Evolutionary conservation across 176 grass and related monocot genomes (phyloP).

Genomic region (bread wheat (Triticum aestivum)): IWGSC_CS_RefSeq_v2.1 NC_057802.1:587732118-587732617

Average conservation of each 20-base stretch:
- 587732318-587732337: constrained; percentile 94
- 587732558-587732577: neutral
- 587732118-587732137: neutral
- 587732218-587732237: constrained; percentile 16
- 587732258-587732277: neutral
- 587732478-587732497: neutral
- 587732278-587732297: neutral
- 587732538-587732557: neutral
- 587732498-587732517: neutral
- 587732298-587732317: constrained; percentile 64
- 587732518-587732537: neutral
- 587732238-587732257: constrained; percentile 6
- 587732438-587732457: neutral
- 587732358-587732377: constrained; percentile 95
- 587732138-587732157: neutral
- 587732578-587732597: neutral
- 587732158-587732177: constrained; percentile 26
- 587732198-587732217: constrained; percentile 12
- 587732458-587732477: constrained; percentile 5
- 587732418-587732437: neutral
- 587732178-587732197: neutral
- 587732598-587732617: neutral
- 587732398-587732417: constrained; percentile 11
- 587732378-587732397: constrained; percentile 94
- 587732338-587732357: constrained; percentile 91